phyloP scores from a whole-genome alignment of 495 filamentous ascomycete species.

The Neurospora sp. region DNA sequence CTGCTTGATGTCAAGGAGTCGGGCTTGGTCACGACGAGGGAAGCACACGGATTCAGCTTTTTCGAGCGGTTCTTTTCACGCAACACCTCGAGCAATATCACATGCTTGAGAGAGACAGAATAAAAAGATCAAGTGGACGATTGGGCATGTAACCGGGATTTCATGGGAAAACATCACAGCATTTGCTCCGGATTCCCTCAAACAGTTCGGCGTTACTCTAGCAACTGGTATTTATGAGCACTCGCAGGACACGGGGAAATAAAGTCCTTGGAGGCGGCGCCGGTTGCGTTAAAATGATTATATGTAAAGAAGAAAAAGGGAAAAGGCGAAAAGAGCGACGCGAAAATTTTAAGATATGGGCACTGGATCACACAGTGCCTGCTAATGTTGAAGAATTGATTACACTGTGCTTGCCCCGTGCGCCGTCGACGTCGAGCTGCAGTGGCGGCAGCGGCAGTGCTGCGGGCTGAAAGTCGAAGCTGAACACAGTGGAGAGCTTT shows the following conservation, averaged over 20 bases:
- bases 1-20: neutral
- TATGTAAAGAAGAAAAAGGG: constrained; percentile 7
- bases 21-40: neutral
- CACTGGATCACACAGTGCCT: neutral
- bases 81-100: neutral
- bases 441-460: neutral
- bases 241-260: constrained; percentile 16
- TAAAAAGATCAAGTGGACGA: neutral
- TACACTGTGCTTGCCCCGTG: neutral
- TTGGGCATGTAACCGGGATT: neutral
- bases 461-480: neutral
- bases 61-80: neutral
- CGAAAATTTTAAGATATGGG: neutral
- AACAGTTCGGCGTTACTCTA: constrained; percentile 25
- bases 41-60: neutral
- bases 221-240: constrained; percentile 21
- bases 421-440: neutral
- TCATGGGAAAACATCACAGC: constrained; percentile 28
- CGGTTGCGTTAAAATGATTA: constrained; percentile 18
- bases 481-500: too few relatives aligned
- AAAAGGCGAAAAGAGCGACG: neutral
- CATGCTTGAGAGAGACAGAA: neutral
- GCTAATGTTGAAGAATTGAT: neutral
- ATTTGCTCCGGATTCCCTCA: constrained; percentile 27
- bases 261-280: constrained; percentile 23